A percentile compares a stretch with the other conserved stretches of the same genome.
Conservation (phyloP, 371 early-diverging fungal species). For the Mucor racemosus region DNA sequence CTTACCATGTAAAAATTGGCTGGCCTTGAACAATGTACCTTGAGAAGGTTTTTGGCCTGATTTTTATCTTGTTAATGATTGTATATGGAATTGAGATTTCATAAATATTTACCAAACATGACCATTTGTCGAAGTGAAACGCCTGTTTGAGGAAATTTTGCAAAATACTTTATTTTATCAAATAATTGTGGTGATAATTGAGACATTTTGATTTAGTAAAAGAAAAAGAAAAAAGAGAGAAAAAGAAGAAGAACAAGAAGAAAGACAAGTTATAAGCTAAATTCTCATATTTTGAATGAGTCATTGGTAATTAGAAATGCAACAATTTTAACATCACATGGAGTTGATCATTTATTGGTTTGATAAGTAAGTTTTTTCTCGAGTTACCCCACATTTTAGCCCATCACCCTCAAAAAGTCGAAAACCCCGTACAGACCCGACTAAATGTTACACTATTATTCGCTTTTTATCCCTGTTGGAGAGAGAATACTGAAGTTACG, state of each 20-base stretch:
- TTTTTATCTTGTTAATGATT: not conserved
- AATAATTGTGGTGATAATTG: conserved; percentile 67
- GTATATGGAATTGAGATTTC: too few species aligned
- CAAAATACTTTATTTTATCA: conserved; percentile 75
- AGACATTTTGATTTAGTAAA: conserved; percentile 41
- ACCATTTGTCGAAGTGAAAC: conserved; percentile 88
- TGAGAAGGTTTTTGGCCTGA: conserved; percentile 83
- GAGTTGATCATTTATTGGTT: conserved; percentile 11
- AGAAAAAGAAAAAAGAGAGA: conserved; percentile 13
- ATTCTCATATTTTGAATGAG: conserved; percentile 21
- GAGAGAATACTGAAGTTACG: conserved; percentile 59
- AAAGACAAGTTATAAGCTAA: not conserved
- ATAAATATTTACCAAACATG: conserved; percentile 31
- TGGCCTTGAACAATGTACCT: conserved; percentile 84
- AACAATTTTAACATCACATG: conserved; percentile 19
- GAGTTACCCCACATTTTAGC: conserved; percentile 27
- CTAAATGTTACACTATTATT: conserved; percentile 16
- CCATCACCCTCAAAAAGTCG: not conserved
- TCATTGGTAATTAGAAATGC: conserved; percentile 10
- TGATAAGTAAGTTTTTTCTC: not conserved
- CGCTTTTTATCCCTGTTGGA: not conserved
- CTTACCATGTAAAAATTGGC: conserved; percentile 85
- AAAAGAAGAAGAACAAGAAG: not conserved
- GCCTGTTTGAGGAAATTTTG: conserved; percentile 89
- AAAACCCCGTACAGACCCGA: conserved; percentile 25